Evolutionary conservation across 1,284 basidiomycete genomes (phyloP).

Genomic region (Naganishia sp.): DNA sequence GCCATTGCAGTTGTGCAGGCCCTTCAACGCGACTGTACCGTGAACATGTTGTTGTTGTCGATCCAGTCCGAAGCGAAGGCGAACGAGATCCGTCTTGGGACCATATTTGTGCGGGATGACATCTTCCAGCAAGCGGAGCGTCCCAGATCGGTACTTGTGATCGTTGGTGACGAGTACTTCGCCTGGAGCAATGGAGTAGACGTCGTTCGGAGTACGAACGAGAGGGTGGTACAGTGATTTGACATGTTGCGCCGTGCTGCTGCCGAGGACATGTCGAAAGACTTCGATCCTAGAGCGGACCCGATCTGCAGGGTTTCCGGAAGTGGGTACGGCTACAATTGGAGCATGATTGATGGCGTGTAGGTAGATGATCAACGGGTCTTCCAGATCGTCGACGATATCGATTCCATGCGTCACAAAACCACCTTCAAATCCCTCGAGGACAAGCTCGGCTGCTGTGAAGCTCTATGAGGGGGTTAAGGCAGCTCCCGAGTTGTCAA

Average conservation of each 20-base stretch:
- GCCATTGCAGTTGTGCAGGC: slow-evolving; percentile 45
- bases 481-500: background rate
- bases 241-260: slow-evolving; percentile 34
- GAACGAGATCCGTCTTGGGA: slow-evolving; percentile 35
- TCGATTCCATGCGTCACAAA: slow-evolving; percentile 46
- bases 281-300: slow-evolving; percentile 41
- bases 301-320: background rate
- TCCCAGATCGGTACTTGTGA: slow-evolving; percentile 39
- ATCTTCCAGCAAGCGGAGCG: slow-evolving; percentile 37
- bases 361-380: slow-evolving; percentile 38
- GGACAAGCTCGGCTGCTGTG: slow-evolving; percentile 31
- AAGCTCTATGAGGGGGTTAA: slow-evolving; percentile 35
- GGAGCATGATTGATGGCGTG: slow-evolving; percentile 44
- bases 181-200: slow-evolving; percentile 36
- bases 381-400: slow-evolving; percentile 36
- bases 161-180: slow-evolving; percentile 45
- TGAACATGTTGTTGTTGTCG: background rate
- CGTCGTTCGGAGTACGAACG: slow-evolving; percentile 42
- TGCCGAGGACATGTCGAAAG: slow-evolving; percentile 39
- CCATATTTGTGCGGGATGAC: slow-evolving; percentile 33
- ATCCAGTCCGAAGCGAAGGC: slow-evolving; percentile 30
- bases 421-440: slow-evolving; percentile 35
- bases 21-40: slow-evolving; percentile 35
- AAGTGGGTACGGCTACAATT: slow-evolving; percentile 4
- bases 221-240: slow-evolving; percentile 38